phyloP scores from a whole-genome alignment of 2,329 filamentous ascomycete species.

The Cordyceps cateniannulata region DNA sequence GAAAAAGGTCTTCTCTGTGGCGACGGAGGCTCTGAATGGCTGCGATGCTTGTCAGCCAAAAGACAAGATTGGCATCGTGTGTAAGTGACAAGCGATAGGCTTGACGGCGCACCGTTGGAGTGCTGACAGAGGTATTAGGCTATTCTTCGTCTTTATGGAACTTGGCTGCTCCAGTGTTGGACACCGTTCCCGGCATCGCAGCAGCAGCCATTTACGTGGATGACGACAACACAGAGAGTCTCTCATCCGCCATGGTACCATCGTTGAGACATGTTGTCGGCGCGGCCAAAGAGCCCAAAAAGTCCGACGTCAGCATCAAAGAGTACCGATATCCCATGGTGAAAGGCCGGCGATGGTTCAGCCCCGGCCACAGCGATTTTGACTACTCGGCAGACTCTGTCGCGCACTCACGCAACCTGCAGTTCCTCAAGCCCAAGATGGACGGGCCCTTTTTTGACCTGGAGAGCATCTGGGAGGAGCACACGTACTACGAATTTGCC shows the following conservation, averaged over 20 bases:
- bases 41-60: background rate
- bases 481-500: conserved; percentile 64
- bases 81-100: background rate
- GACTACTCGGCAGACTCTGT: conserved; percentile 23
- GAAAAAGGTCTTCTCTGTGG: background rate
- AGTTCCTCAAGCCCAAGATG: conserved; percentile 58
- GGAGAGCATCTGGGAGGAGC: conserved; percentile 72
- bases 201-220: background rate
- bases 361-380: background rate
- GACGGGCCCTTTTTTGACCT: conserved; percentile 64
- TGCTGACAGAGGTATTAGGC: background rate
- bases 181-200: background rate
- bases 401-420: conserved; percentile 58
- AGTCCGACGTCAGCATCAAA: background rate
- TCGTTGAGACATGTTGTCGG: background rate
- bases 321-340: background rate
- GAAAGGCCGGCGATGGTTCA: background rate
- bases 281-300: background rate
- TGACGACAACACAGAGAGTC: background rate
- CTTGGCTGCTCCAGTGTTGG: background rate
- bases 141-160: background rate
- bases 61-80: background rate
- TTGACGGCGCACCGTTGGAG: background rate
- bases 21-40: background rate
- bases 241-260: background rate